Evolutionary conservation across 2,329 filamentous ascomycete genomes (phyloP), one percentile per base, ranked within the genome.

Genomic region (Phialophora expanda): DNA sequence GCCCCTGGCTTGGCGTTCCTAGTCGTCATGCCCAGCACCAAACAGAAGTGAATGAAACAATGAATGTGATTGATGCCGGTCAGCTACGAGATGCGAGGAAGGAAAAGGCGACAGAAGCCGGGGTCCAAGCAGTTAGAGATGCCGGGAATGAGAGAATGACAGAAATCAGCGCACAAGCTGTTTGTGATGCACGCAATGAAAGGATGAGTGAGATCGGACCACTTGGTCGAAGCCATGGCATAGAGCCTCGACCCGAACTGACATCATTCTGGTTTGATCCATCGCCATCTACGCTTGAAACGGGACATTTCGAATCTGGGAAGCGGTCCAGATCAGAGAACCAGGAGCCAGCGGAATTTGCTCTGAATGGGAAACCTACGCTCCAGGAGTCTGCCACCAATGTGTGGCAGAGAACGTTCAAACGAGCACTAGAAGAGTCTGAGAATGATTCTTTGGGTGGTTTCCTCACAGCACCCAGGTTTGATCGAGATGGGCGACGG

Each of bases 401-500:
- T 24, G 55, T 70, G 38, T 70, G 68, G 69, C 61, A 65, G 41
- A 62, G 64, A 41, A 62, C 66, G 30, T 61, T 70, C 30, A 61
- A 61, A 55, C 44, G 41, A 38, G 61, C 63, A 2, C 28, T 67
- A 12, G 62, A 65, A 30, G 61, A 69, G 44, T 51, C 66, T 26
- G 28, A 62, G 26, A 51, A 66, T 11, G 50, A 61, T 26, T 58
- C 57, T 8, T 20, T 66, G 22, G 66, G 66, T 50, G 62, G 62
- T 20, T 68, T 70, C 57, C 61, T 68, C 38, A 62, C 63, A 11
- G 56, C 68, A 5, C 68, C 68, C 14, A 65, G 46, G 41, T 68
- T 68, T 64, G 66, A 70, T 54, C 66, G 66, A 26, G 61, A 70
- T 41, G 68, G 68, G 3, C 64, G 66, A 48, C 56, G 66, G 48